Percentiles rank a stretch among this genome's conserved stretches.
Evolutionary conservation across 148 eudicot species (phyloP).

Genomic region (Vaccinium myrtillus): DNA sequence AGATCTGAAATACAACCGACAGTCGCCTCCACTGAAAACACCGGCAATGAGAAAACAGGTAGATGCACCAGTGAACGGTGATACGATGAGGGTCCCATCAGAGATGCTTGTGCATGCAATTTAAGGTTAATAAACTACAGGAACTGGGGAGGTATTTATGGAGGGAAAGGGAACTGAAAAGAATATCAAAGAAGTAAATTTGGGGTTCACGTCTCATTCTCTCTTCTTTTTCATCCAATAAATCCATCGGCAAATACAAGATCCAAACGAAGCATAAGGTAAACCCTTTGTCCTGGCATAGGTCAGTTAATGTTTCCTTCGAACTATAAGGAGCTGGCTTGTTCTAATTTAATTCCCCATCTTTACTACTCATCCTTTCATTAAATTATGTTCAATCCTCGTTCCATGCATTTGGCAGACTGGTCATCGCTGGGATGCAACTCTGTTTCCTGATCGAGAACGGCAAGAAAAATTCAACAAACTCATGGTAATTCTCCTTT

Average conservation of each 20-base stretch:
- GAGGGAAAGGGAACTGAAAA: neutral
- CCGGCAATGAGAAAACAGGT: neutral
- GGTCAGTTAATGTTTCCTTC: neutral
- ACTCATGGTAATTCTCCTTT: conserved; percentile 84
- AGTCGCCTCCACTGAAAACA: neutral
- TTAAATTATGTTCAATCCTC: conserved; percentile 19
- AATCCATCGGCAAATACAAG: neutral
- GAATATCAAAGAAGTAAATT: neutral
- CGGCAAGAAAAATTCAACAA: conserved; percentile 94
- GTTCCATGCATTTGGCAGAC: conserved; percentile 42
- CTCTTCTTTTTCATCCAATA: neutral
- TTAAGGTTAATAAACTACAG: neutral
- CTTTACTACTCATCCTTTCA: conserved; percentile 18
- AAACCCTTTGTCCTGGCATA: neutral
- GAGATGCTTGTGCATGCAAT: neutral
- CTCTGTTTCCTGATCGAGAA: conserved; percentile 79
- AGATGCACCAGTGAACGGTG: neutral
- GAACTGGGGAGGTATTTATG: neutral
- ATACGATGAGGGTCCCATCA: neutral
- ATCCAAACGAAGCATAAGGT: neutral
- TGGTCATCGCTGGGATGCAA: conserved; percentile 74
- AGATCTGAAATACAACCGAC: neutral
- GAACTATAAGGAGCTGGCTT: neutral
- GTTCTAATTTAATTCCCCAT: conserved; percentile 20
- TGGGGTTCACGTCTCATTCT: neutral